Conservation (phyloP, 331 rosid genomes). For the Stylosanthes scabra region DNA sequence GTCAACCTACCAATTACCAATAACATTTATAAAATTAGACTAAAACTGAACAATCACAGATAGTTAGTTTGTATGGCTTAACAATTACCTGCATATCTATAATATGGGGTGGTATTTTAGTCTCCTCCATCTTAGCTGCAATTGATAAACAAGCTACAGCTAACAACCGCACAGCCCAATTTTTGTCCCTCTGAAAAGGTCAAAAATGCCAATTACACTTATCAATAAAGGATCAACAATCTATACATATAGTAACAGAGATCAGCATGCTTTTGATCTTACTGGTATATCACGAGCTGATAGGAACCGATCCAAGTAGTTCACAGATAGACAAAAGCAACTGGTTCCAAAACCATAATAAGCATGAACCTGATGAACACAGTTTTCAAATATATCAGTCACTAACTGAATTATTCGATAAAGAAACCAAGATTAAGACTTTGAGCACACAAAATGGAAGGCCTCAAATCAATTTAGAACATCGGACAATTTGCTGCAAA, state of each 20-base stretch:
- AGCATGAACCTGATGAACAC: constrained; percentile 66
- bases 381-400: constrained; percentile 30
- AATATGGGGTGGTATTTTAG: constrained; percentile 52
- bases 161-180: constrained; percentile 65
- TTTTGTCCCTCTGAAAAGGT: constrained; percentile 45
- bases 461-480: constrained; percentile 15
- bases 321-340: constrained; percentile 62
- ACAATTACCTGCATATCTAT: constrained; percentile 67
- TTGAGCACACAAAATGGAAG: constrained; percentile 21
- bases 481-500: no score
- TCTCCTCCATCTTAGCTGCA: constrained; percentile 80
- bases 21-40: constrained; percentile 1
- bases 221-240: constrained; percentile 15
- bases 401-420: constrained; percentile 11
- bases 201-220: constrained; percentile 19
- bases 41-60: constrained; percentile 24
- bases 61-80: background rate
- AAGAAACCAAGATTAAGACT: constrained; percentile 13
- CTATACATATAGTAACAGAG: constrained; percentile 8
- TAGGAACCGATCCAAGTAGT: constrained; percentile 86
- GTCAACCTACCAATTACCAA: constrained; percentile 56
- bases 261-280: constrained; percentile 44
- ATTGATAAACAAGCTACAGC: constrained; percentile 77
- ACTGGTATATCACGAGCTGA: constrained; percentile 65
- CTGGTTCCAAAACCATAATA: constrained; percentile 63